Base-by-base conservation (phyloP, 139 green algal genomes). In the Micractinium sp. region DNA sequence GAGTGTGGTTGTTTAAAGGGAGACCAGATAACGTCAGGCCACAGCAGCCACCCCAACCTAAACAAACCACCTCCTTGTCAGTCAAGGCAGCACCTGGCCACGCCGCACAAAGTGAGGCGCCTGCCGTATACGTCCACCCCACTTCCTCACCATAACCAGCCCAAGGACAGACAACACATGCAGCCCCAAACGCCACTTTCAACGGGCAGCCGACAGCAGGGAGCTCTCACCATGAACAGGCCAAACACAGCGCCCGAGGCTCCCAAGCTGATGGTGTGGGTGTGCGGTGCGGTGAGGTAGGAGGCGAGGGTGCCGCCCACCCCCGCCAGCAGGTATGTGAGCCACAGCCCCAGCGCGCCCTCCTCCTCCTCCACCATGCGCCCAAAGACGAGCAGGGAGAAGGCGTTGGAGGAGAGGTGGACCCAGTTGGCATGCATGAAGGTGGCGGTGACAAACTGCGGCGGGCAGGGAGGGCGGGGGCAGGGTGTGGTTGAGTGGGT, bases 221-320 rank as follows among this genome's bases (percentile, higher is more conserved):
- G 20, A 71, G 63, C 12, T 41, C 83, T 31, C 35, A 97, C 92
- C n/a, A 94, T 93, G 82, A 97, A 97, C 1, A 97, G 85, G 14
- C 94, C 95, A 79, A 97, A 97, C 3, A 97, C 95, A 5, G 95
- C 95, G 35, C 92, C 93, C 1, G 90, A 95, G 0, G 90, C 90
- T 0, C 90, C 90, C 20, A 93, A 79, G 23, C 61, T 86, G n/a
- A 91, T 47, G 25, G 88, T 88, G 39, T 56, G 71, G 25, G 88
- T 83, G 76, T 88, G 71, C 3, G 90, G 90, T 39, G 81, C 80
- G 14, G 90, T 89, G 33, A 93, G 73, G 71, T 92, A 93, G 29
- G 78, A 88, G 76, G 90, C 90, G 0, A 94, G 0, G n/a, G 78
- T 69, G 75, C 78, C 77, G 23, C 87, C 90, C 18, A 94, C 47